phyloP scores from a whole-genome alignment of 2,329 filamentous ascomycete genomes.

The Zelopaecilomyces penicillatus region DNA sequence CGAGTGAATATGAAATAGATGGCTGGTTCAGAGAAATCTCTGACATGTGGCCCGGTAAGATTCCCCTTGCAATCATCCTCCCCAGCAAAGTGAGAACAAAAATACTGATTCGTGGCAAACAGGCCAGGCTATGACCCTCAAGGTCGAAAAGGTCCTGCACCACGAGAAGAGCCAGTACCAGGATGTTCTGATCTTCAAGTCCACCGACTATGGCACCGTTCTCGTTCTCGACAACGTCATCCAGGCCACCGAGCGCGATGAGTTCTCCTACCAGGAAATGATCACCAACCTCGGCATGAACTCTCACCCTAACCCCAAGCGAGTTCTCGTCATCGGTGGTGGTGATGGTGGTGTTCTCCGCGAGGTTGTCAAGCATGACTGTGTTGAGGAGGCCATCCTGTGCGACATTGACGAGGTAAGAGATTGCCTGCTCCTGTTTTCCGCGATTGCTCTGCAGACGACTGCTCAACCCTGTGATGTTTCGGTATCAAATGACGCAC shows the following conservation, averaged over 20 bases:
- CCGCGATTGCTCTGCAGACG: neutral
- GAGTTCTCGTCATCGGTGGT: constrained; percentile 95
- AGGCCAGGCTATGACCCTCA: constrained; percentile 97
- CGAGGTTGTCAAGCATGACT: constrained; percentile 98
- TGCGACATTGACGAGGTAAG: constrained; percentile 94
- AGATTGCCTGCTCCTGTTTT: neutral
- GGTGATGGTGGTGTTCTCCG: constrained; percentile 96
- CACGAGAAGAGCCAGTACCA: constrained; percentile 99
- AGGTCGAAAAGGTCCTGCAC: constrained; percentile 95
- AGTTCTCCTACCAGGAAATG: constrained; percentile 99
- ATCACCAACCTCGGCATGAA: constrained; percentile 98
- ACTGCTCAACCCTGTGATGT: neutral
- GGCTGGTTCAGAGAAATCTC: constrained; percentile 99
- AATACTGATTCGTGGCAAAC: neutral
- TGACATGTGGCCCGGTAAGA: constrained; percentile 82
- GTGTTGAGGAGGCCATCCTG: constrained; percentile 88
- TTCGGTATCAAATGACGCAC: too few species aligned
- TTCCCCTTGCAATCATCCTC: constrained; percentile 1
- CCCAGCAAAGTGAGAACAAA: too few species aligned
- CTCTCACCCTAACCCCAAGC: constrained; percentile 96
- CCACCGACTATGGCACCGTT: constrained; percentile 90
- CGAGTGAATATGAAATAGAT: constrained; percentile 48
- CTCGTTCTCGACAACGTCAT: constrained; percentile 98
- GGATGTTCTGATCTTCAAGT: constrained; percentile 98
- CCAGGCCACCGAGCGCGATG: constrained; percentile 95